Conservation (phyloP, 371 early-diverging fungal species). For the Lichtheimia ornata region DNA sequence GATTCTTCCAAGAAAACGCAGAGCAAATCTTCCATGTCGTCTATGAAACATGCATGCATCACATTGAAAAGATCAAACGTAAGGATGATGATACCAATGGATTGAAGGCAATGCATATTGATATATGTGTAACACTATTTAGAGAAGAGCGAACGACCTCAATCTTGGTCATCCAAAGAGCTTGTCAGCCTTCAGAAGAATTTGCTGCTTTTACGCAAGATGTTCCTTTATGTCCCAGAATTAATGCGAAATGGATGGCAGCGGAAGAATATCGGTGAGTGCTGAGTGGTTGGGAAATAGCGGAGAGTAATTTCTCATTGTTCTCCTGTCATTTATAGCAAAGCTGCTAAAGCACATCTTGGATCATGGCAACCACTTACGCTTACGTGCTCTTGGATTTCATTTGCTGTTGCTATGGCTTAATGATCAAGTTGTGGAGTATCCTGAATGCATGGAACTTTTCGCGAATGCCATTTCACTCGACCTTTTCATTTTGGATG, state of each 20-base stretch:
- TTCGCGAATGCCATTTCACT: constrained; percentile 68
- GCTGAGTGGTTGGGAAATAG: not conserved
- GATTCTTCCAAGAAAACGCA: constrained; percentile 80
- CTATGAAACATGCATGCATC: constrained; percentile 67
- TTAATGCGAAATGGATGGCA: constrained; percentile 78
- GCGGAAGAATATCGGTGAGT: constrained; percentile 57
- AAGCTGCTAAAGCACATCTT: constrained; percentile 53
- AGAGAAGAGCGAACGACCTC: constrained; percentile 51
- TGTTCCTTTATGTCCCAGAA: constrained; percentile 70
- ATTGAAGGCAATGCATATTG: not conserved
- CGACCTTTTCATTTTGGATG: constrained; percentile 68
- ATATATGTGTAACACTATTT: not conserved
- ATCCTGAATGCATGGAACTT: constrained; percentile 62
- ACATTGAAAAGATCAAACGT: constrained; percentile 77
- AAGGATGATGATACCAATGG: constrained; percentile 12
- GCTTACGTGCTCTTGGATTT: constrained; percentile 74
- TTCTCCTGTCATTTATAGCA: constrained; percentile 26
- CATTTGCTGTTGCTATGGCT: constrained; percentile 74
- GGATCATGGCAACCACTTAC: constrained; percentile 69
- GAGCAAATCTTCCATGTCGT: constrained; percentile 71
- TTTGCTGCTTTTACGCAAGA: constrained; percentile 63
- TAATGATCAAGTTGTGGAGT: constrained; percentile 65
- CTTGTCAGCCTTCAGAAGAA: constrained; percentile 65
- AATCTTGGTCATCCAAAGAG: constrained; percentile 66
- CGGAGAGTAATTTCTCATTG: too few species aligned